Evolutionary conservation across 2,329 filamentous ascomycete species (phyloP), one percentile per base, ranked within the genome.

Genomic region (Aspergillus neotritici): DNA sequence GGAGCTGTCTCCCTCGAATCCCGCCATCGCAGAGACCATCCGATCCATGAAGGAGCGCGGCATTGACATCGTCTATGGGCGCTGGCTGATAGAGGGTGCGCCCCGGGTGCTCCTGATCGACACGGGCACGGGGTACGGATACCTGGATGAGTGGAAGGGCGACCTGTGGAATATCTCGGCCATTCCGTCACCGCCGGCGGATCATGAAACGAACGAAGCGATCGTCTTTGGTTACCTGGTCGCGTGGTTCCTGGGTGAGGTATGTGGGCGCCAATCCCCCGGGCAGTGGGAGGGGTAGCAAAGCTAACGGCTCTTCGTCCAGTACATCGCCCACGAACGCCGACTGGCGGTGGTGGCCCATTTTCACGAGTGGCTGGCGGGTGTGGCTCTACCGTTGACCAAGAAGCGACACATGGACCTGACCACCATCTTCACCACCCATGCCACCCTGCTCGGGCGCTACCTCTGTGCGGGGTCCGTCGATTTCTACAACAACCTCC

Each of bases 401-500:
- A 94, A 94, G 74, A 95, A 87, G 77, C 83, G 93, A 49, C 86
- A 86, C 61, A 97, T 97, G 68, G 93, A 97, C 62, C 79, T 96
- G 39, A 97, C 93, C 13, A 97, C 93, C 54, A 97, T 97, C 66
- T 97, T 97, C 74, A 98, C 93, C 33, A 98, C 93, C 2, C 93
- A 97, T 69, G 93, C 93, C 16, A 97, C 93, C 5, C 79, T 98
- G 9, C 81, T 98, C 37, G 93, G 93, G 50, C 84, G 93, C 59
- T 97, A 98, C 64, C 86, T 97, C 37, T 97, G 93, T 65, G 93
- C 93, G 40, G 93, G 93, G 41, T 96, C 90, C 0, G 93, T 97
- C 50, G 93, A 98, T 66, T 97, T 98, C 66, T 98, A 98, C 78
- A 98, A 97, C 75, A 96, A 97, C 67, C 78, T 98, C 41, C 91